These are phyloP conservation scores for Leccinum uliginosum DNA, from an alignment of 768 basidiomycete genomes.

Conservation along the genomic window DNA sequence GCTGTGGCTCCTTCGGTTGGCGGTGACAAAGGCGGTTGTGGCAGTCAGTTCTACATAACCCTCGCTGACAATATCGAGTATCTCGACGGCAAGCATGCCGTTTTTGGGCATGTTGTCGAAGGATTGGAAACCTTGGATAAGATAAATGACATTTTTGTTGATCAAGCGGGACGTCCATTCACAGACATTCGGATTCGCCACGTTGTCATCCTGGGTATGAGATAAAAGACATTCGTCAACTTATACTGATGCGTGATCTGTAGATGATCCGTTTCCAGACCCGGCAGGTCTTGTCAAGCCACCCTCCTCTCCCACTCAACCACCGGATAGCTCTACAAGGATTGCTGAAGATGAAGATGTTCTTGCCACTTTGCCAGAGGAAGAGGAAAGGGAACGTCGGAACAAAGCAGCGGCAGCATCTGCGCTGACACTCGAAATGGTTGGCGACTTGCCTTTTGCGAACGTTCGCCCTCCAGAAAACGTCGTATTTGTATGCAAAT, in stretches of 20 bases:
- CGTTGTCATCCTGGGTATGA: constrained; percentile 85
- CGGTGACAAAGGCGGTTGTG: constrained; percentile 71
- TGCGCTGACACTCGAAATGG: constrained; percentile 97
- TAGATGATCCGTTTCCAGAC: constrained; percentile 95
- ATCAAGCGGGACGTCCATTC: constrained; percentile 84
- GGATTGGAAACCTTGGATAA: constrained; percentile 89
- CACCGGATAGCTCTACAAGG: constrained; percentile 82
- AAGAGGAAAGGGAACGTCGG: constrained; percentile 79
- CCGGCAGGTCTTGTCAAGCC: constrained; percentile 72
- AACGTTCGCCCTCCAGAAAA: constrained; percentile 98
- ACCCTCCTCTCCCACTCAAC: constrained; percentile 70
- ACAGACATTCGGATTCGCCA: constrained; percentile 95
- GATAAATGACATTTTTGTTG: constrained; percentile 87
- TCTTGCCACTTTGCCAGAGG: constrained; percentile 74
- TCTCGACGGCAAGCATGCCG: constrained; percentile 89
- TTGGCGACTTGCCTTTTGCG: constrained; percentile 96
- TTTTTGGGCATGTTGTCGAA: constrained; percentile 95
- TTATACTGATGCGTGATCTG: constrained; percentile 1
- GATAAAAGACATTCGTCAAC: not conserved
- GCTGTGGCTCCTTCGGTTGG: constrained; percentile 84
- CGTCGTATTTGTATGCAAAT: constrained; percentile 97
- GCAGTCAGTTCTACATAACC: constrained; percentile 96
- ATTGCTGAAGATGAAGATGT: constrained; percentile 96
- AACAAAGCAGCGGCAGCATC: constrained; percentile 88
- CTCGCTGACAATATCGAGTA: constrained; percentile 89